Evolutionary conservation across 208 protist species (phyloP).

Genomic region (Entamoeba moshkovskii): DNA sequence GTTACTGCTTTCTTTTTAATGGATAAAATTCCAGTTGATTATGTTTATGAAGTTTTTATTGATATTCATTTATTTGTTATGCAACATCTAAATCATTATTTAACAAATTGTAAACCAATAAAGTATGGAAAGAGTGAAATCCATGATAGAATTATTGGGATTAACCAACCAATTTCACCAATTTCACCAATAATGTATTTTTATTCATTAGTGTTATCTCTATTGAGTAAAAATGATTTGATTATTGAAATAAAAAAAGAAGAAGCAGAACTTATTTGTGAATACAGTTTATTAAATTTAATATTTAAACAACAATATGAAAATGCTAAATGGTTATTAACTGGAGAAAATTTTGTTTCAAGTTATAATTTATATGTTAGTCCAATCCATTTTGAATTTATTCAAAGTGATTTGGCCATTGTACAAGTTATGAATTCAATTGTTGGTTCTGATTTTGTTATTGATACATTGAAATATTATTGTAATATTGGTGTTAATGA

Average conservation of each 20-base stretch:
- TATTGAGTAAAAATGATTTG: neutral
- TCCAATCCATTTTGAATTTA: neutral
- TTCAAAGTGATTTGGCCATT: neutral
- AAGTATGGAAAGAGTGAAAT: neutral
- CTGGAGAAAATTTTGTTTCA: neutral
- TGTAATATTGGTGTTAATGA: neutral
- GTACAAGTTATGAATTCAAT: neutral
- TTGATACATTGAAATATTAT: neutral
- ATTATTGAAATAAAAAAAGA: neutral
- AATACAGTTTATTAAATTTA: neutral
- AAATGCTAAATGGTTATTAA: neutral
- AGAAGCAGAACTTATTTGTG: neutral
- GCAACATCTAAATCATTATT: neutral
- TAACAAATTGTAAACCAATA: neutral
- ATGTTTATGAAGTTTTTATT: neutral
- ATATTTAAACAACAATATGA: neutral
- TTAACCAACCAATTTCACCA: neutral
- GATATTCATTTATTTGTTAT: neutral
- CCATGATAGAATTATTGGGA: neutral
- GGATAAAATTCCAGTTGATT: neutral
- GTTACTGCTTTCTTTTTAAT: neutral
- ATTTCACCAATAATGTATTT: neutral
- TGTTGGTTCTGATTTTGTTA: neutral
- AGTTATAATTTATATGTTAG: neutral
- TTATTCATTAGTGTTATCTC: neutral